Percentiles rank a stretch among this genome's conserved stretches.
These are phyloP conservation scores for Haplosporangium gracile DNA, from an alignment of 192 early-diverging fungal species.

Conservation along the genomic window DNA sequence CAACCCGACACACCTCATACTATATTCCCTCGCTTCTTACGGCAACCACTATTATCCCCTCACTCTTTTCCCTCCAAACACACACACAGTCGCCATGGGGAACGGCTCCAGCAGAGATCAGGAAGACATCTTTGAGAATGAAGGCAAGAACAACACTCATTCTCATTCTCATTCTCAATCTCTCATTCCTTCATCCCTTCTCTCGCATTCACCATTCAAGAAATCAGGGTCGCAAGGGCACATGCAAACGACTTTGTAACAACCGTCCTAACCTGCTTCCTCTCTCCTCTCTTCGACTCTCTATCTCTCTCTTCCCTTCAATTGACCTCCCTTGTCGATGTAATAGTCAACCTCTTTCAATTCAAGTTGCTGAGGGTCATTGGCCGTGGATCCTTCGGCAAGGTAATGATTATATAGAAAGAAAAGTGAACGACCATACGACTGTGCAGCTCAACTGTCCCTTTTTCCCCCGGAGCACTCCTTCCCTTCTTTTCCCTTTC, in stretches of 20 bases:
- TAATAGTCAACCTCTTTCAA: constrained; percentile 79
- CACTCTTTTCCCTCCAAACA: background rate
- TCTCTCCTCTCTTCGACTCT: background rate
- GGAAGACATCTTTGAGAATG: constrained; percentile 52
- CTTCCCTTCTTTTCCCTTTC: background rate
- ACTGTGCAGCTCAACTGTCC: background rate
- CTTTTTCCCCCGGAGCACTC: background rate
- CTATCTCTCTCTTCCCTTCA: background rate
- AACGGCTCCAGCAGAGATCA: constrained; percentile 50
- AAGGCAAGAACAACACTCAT: constrained; percentile 30
- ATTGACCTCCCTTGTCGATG: background rate
- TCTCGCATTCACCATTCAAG: background rate
- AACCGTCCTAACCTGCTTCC: background rate
- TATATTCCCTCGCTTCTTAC: background rate
- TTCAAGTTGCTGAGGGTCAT: constrained; percentile 86
- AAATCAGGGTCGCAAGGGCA: background rate
- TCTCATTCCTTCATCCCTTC: background rate
- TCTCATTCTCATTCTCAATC: background rate
- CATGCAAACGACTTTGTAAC: background rate
- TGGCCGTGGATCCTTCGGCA: constrained; percentile 91
- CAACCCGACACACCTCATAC: background rate
- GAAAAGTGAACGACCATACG: background rate
- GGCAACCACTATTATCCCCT: background rate
- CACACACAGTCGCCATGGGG: constrained; percentile 27
- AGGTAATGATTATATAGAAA: constrained; percentile 63